Evolutionary conservation across 2,329 filamentous ascomycete genomes (phyloP).

Genomic region (Coniochaeta sp.): DNA sequence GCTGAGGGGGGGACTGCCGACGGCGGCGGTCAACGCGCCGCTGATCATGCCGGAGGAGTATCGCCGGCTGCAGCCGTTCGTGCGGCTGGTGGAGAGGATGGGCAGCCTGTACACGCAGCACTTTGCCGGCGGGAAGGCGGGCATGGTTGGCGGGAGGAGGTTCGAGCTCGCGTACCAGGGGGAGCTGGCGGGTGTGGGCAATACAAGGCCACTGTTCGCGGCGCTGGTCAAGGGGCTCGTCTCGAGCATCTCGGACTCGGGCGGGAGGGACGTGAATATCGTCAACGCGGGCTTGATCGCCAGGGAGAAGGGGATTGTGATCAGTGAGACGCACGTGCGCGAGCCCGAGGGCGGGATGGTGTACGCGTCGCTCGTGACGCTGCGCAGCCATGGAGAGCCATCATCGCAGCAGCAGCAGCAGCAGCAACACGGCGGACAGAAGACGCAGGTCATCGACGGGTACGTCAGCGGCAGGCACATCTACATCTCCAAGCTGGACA

Average conservation of each 20-base stretch:
- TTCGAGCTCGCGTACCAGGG: conserved; percentile 77
- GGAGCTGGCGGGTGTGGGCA: conserved; percentile 61
- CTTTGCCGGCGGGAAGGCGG: conserved; percentile 39
- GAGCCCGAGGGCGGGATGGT: conserved; percentile 54
- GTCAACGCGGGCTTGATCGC: conserved; percentile 73
- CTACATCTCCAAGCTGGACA: conserved; percentile 66
- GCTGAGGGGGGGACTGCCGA: conserved; percentile 64
- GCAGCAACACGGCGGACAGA: conserved; percentile 20
- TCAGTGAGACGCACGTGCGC: conserved; percentile 65
- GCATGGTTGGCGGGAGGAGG: conserved; percentile 51
- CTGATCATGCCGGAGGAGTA: conserved; percentile 78
- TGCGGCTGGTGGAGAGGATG: conserved; percentile 71
- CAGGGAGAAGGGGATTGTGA: conserved; percentile 67
- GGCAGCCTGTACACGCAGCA: conserved; percentile 74
- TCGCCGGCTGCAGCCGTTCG: conserved; percentile 68
- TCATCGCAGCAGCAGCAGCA: no score
- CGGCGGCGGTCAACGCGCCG: conserved; percentile 72
- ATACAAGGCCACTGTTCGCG: conserved; percentile 72
- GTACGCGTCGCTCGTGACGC: conserved; percentile 64
- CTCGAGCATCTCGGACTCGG: conserved; percentile 58
- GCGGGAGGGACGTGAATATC: conserved; percentile 68
- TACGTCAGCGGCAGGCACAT: conserved; percentile 57
- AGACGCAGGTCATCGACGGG: conserved; percentile 50
- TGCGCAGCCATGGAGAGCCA: no score
- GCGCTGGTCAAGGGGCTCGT: conserved; percentile 72